Evolutionary conservation across 2,329 filamentous ascomycete genomes (phyloP).

Genomic region (Alternaria postmessia): DNA sequence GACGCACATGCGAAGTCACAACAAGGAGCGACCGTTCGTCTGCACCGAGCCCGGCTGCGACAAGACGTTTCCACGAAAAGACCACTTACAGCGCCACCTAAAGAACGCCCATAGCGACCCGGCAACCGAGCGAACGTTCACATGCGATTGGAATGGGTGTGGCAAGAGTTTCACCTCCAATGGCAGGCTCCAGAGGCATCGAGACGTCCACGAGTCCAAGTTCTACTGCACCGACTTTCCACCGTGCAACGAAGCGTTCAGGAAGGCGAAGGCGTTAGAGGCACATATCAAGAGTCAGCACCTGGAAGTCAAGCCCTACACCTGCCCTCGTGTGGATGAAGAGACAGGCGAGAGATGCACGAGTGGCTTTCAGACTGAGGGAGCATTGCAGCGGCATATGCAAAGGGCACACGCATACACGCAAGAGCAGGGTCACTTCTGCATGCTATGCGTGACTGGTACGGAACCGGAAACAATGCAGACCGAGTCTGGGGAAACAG

Average conservation of each 20-base stretch:
- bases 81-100: slow-evolving; percentile 85
- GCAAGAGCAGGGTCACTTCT: slow-evolving; percentile 68
- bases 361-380: slow-evolving; percentile 76
- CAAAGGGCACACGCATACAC: slow-evolving; percentile 73
- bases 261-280: slow-evolving; percentile 86
- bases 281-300: slow-evolving; percentile 83
- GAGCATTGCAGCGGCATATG: slow-evolving; percentile 75
- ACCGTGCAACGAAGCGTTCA: slow-evolving; percentile 78
- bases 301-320: slow-evolving; percentile 73
- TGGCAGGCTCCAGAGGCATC: slow-evolving; percentile 78
- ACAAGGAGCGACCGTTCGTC: slow-evolving; percentile 79
- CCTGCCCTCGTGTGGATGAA: slow-evolving; percentile 68
- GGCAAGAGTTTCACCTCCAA: slow-evolving; percentile 83
- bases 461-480: slow-evolving; percentile 40
- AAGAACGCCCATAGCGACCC: slow-evolving; percentile 75
- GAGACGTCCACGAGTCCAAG: slow-evolving; percentile 78
- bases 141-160: slow-evolving; percentile 76
- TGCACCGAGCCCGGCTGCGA: slow-evolving; percentile 76
- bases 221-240: slow-evolving; percentile 77
- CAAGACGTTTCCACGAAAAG: slow-evolving; percentile 86
- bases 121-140: slow-evolving; percentile 69
- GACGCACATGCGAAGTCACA: slow-evolving; percentile 82
- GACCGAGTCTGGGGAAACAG: slow-evolving; percentile 8
- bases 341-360: slow-evolving; percentile 66
- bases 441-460: slow-evolving; percentile 70